Evolutionary conservation across 2,329 filamentous ascomycete species (phyloP).

Genomic region (Cercospora zeae-maydis): DNA sequence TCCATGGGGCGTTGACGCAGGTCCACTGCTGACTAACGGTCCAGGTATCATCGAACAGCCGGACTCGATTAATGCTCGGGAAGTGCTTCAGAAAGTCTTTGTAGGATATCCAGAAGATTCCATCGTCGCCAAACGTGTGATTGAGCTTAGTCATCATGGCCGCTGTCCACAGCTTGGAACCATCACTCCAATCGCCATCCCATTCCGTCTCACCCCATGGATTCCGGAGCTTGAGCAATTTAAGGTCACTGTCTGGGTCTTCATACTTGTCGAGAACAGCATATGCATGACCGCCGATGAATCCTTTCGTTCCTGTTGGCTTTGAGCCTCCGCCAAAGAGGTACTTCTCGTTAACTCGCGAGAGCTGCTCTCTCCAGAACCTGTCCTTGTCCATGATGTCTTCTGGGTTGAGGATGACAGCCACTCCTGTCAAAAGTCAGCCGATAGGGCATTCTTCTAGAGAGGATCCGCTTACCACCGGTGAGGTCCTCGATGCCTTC

Average conservation of each 20-base stretch:
- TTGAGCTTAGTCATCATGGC: constrained; percentile 68
- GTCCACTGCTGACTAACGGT: constrained; percentile 60
- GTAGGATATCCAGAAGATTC: constrained; percentile 60
- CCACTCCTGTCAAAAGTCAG: constrained; percentile 44
- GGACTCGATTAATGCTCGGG: constrained; percentile 54
- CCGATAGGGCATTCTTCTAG: background rate
- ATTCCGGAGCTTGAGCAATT: constrained; percentile 57
- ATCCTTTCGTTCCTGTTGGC: constrained; percentile 45
- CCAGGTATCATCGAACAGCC: constrained; percentile 62
- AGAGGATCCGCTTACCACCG: constrained; percentile 40
- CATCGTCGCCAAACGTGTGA: constrained; percentile 35
- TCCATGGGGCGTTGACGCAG: constrained; percentile 57
- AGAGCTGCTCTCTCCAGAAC: constrained; percentile 79
- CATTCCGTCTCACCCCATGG: constrained; percentile 80
- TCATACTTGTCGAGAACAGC: constrained; percentile 53
- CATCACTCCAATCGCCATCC: constrained; percentile 78
- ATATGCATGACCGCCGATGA: constrained; percentile 59
- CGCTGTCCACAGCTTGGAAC: constrained; percentile 78
- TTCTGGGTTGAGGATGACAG: constrained; percentile 63
- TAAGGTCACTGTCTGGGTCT: constrained; percentile 37
- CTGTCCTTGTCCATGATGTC: constrained; percentile 74
- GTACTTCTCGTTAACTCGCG: constrained; percentile 76
- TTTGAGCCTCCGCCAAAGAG: constrained; percentile 64
- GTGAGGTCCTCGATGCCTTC: constrained; percentile 60
- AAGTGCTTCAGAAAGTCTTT: constrained; percentile 54